These are phyloP conservation scores for Solanum chmielewskii DNA, from an alignment of 257 asterid genomes.

Conservation along the genomic window DNA sequence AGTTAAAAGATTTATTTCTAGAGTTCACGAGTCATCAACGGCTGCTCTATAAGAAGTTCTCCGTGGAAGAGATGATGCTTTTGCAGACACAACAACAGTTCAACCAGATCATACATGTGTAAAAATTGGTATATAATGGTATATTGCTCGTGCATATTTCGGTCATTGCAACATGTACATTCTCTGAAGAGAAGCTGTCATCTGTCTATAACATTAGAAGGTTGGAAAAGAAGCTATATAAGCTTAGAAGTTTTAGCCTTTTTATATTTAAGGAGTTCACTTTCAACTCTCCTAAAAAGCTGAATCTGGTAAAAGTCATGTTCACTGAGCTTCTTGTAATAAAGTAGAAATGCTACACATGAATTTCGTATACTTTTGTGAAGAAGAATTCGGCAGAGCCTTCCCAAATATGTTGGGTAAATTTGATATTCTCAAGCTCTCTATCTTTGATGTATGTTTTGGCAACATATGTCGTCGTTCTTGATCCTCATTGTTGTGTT, in stretches of 20 bases:
- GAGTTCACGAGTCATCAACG: slow-evolving; percentile 8
- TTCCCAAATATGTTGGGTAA: not conserved
- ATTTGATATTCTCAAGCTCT: not conserved
- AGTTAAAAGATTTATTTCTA: slow-evolving; percentile 1
- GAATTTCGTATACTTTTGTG: not conserved
- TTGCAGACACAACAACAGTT: not conserved
- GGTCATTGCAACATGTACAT: not conserved
- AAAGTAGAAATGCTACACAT: not conserved
- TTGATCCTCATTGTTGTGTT: not conserved
- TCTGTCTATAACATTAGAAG: not conserved
- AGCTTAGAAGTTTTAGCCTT: not conserved
- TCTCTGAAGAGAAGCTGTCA: not conserved
- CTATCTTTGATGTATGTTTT: not conserved
- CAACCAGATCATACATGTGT: not conserved
- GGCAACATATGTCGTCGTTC: not conserved
- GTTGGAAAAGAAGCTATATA: not conserved
- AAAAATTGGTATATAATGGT: not conserved
- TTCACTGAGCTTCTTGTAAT: not conserved
- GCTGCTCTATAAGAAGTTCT: slow-evolving; percentile 2
- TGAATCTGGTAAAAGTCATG: not conserved
- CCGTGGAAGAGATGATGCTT: slow-evolving; percentile 7
- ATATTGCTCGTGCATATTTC: not conserved
- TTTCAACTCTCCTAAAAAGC: not conserved
- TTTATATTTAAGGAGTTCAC: not conserved
- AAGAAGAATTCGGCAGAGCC: not conserved